Evolutionary conservation across 106 monocot species (phyloP), one percentile per base, ranked within the genome.

Genomic region (Allium cepa): DNA sequence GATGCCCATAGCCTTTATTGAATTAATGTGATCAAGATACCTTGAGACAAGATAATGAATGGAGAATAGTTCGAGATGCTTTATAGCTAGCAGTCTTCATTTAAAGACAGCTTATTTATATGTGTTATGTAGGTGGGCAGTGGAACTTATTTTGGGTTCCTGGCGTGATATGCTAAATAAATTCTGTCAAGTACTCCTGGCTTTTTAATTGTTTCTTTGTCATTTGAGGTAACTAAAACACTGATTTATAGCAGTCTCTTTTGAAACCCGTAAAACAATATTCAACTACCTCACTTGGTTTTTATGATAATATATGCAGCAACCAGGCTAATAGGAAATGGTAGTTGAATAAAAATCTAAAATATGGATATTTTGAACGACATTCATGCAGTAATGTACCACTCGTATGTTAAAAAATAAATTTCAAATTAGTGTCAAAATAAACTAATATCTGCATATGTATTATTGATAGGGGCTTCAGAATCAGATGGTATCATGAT

Each of bases 111-210:
- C 67, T 67, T 53, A 50, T 67, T 50, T 67, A 26, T 52, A 48
- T 64, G 46, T 64, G 49, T 28, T 52, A 67, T 67, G 67, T 67
- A 67, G 52, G 67, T 51, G 52, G 67, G 15, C 50, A 67, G 67
- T 64, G 64, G 47, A 17, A 64, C 28, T 67, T 67, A 67, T 49
- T 67, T 26, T 67, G 67, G 53, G 67, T 67, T 50, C 11, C 50
- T 53, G 52, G 26, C 67, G n/a, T 49, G 49, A 10, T n/a, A n/a
- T 48, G 64, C 15, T 49, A 62, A 64, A 26, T 64, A 64, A 64
- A 17, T 48, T 16, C n/a, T 52, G 26, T 67, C 52, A 53, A 67
- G 67, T 67, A 51, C 67, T 67, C 27, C 18, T 50, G 53, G 67
- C 22, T 67, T 51, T 50, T 67, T 50, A 26, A 52, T 67, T 67